Base-by-base conservation (phyloP, 768 basidiomycete genomes). In the Suillus placidus region DNA sequence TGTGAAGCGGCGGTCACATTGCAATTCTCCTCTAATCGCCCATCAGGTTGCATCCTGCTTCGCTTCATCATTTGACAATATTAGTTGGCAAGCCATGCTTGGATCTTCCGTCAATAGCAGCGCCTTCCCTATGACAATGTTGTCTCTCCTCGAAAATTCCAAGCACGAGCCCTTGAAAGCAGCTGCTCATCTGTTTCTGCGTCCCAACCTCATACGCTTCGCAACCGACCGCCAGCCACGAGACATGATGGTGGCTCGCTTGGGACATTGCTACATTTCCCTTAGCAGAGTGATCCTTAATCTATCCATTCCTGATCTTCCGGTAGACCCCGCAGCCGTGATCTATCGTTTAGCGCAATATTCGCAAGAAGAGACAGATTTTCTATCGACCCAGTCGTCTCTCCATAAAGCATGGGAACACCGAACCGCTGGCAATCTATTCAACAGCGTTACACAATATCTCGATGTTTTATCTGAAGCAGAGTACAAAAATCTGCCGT, bases 261-360 rank as follows among this genome's bases (percentile, higher is more conserved):
- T 85, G 9, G 87, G 84, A 13, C 73, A 73, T 23, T 75, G 80
- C 52, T 96, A 90, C 88, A 79, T 93, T 38, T 83, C 83, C 1
- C 72, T 92, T 58, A 83, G 85, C 54, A 82, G 81, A 20, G 69
- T 88, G 62, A 76, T 95, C 32, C 73, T 94, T 30, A 81, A 89
- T 4, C 83, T 96, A 23, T 90, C 90, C 72, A 82, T 99, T 45
- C 95, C 97, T 0, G 85, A 94, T 74, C 79, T 86, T 2, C 94
- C 96, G 3, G 78, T 98, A 58, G 97, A 99, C 74, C 97, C 97
- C 34, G 88, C 89, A 8, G 88, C 87, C 30, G 83, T 89, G 40
- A 82, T 87, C 62, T 82, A 80, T 60, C 84, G 80, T 57, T 78
- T 80, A 0, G 71, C 72, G 2, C 74, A 79, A 37, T 85, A 88